Evolutionary conservation across 1,284 basidiomycete species (phyloP).

Genomic region (Heliocybe sulcata): DNA sequence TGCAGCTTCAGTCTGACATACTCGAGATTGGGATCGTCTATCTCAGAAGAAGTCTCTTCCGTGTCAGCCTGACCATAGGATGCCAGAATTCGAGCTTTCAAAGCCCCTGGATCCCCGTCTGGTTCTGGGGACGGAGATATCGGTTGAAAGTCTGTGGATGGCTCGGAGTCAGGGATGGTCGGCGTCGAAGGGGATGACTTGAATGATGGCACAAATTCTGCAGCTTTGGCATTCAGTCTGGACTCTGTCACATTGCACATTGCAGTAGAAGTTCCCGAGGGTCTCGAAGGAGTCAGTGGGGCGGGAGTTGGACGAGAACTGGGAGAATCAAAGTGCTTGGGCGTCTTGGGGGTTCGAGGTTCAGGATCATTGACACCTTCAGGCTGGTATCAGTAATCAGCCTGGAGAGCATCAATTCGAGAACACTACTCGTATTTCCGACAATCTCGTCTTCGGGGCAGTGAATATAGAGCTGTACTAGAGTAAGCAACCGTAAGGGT

Average conservation of each 20-base stretch:
- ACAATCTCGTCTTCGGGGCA: conserved; percentile 60
- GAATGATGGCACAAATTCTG: conserved; percentile 2
- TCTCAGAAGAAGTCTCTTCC: conserved; percentile 23
- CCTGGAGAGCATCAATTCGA: neutral
- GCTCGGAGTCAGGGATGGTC: neutral
- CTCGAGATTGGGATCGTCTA: conserved; percentile 52
- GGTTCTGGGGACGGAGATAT: neutral
- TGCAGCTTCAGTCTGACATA: conserved; percentile 58
- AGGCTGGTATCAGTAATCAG: neutral
- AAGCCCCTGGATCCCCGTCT: conserved; percentile 11
- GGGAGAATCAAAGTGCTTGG: neutral
- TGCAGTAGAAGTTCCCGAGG: neutral
- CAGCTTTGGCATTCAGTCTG: neutral
- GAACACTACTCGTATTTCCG: conserved; percentile 15
- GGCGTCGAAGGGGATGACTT: neutral
- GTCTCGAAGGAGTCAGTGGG: neutral
- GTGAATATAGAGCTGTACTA: conserved; percentile 57
- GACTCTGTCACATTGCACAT: neutral
- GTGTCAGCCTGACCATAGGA: conserved; percentile 15
- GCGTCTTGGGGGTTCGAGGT: neutral
- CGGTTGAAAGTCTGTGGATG: neutral
- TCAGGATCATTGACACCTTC: neutral
- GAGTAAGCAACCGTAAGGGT: neutral
- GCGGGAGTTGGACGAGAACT: neutral
- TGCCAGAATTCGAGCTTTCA: conserved; percentile 16